Evolutionary conservation across 176 grass and related monocot species (phyloP).

Genomic region (Secale cereale): DNA sequence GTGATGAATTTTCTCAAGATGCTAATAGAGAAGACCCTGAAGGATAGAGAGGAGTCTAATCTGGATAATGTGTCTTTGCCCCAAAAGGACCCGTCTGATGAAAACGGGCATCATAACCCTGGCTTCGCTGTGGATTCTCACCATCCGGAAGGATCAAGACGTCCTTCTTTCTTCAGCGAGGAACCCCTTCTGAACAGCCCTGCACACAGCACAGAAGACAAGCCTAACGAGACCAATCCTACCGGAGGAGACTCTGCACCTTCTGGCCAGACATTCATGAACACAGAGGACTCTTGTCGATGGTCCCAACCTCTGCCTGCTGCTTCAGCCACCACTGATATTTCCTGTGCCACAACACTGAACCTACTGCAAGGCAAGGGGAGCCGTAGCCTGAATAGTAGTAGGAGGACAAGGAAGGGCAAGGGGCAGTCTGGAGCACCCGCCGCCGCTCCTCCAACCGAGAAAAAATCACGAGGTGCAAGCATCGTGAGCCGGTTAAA

Average conservation of each 20-base stretch:
- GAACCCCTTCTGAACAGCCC: slow-evolving; percentile 51
- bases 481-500: slow-evolving; percentile 86
- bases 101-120: slow-evolving; percentile 65
- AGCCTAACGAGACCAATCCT: background rate
- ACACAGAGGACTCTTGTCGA: slow-evolving; percentile 26
- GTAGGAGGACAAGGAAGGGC: slow-evolving; percentile 63
- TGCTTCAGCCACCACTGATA: slow-evolving; percentile 25
- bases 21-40: slow-evolving; percentile 69
- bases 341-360: slow-evolving; percentile 14
- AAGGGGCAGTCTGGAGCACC: slow-evolving; percentile 39
- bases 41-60: slow-evolving; percentile 59
- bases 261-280: slow-evolving; percentile 17
- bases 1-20: slow-evolving; percentile 87
- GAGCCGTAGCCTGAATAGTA: slow-evolving; percentile 25
- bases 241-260: slow-evolving; percentile 4
- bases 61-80: slow-evolving; percentile 39
- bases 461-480: slow-evolving; percentile 54
- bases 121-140: slow-evolving; percentile 30
- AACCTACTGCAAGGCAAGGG: slow-evolving; percentile 45
- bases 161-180: slow-evolving; percentile 41
- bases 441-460: slow-evolving; percentile 12
- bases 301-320: background rate
- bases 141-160: slow-evolving; percentile 32
- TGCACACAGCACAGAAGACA: slow-evolving; percentile 25
- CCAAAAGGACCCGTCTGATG: slow-evolving; percentile 54